These are phyloP conservation scores for Backusella westeae DNA, from an alignment of 192 early-diverging fungal genomes.

Conservation along the genomic window DNA sequence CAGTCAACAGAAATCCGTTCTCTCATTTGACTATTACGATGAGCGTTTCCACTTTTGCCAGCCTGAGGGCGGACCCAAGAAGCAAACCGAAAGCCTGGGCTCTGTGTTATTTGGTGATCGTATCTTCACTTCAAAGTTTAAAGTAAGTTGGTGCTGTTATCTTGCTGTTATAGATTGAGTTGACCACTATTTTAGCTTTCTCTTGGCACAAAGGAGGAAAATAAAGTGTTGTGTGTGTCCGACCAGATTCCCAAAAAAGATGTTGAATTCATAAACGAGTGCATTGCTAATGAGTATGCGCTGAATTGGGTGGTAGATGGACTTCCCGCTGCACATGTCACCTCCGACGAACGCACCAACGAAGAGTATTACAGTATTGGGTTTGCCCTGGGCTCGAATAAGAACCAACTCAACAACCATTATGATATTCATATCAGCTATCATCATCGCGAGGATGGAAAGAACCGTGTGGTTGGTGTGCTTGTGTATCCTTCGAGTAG, in stretches of 20 bases:
- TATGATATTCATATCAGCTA: slow-evolving; percentile 83
- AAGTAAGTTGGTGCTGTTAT: slow-evolving; percentile 45
- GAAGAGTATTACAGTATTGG: slow-evolving; percentile 71
- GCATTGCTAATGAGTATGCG: slow-evolving; percentile 76
- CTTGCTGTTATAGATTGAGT: not conserved
- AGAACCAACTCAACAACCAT: slow-evolving; percentile 77
- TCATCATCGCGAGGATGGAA: slow-evolving; percentile 60
- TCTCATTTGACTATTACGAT: slow-evolving; percentile 91
- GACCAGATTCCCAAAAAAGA: slow-evolving; percentile 60
- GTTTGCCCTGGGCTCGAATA: slow-evolving; percentile 66
- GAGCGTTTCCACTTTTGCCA: slow-evolving; percentile 84
- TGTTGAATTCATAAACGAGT: slow-evolving; percentile 83
- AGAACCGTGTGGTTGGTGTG: slow-evolving; percentile 77
- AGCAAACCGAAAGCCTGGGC: slow-evolving; percentile 81
- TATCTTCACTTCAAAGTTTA: slow-evolving; percentile 78
- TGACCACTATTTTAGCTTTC: slow-evolving; percentile 48
- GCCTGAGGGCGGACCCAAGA: slow-evolving; percentile 62
- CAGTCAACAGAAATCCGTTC: slow-evolving; percentile 67
- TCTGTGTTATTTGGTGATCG: slow-evolving; percentile 96
- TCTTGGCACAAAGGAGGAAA: slow-evolving; percentile 57
- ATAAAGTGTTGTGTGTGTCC: slow-evolving; percentile 64
- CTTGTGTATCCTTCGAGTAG: slow-evolving; percentile 73
- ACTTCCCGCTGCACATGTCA: slow-evolving; percentile 77
- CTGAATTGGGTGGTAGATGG: slow-evolving; percentile 92
- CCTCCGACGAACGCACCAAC: slow-evolving; percentile 49